These are phyloP conservation scores for Syzygium jambos DNA, from an alignment of 345 rosid species.

Conservation along the genomic window DNA sequence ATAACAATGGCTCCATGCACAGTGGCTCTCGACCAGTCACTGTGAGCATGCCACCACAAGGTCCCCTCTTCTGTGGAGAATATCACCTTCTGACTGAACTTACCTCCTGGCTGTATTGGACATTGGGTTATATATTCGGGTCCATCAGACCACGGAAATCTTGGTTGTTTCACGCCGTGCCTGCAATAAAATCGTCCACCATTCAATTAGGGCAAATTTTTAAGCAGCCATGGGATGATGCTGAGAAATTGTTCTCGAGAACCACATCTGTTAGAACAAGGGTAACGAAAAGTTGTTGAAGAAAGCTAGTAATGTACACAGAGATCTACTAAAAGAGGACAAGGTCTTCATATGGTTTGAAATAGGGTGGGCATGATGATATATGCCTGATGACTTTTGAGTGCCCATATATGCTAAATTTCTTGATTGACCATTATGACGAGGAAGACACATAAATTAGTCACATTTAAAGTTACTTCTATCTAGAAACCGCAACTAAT, in stretches of 20 bases:
- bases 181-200: not conserved
- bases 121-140: constrained; percentile 37
- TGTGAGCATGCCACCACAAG: constrained; percentile 21
- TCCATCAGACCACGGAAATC: constrained; percentile 39
- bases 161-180: constrained; percentile 37
- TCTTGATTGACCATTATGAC: not conserved
- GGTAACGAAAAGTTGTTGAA: not conserved
- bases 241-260: not conserved
- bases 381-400: not conserved
- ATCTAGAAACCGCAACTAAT: not conserved
- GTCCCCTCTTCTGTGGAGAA: constrained; percentile 26
- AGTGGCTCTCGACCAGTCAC: constrained; percentile 22
- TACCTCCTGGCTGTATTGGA: constrained; percentile 19
- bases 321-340: not conserved
- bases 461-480: not conserved
- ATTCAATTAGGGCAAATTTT: not conserved
- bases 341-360: not conserved
- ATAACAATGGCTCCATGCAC: constrained; percentile 32
- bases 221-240: not conserved
- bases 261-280: not conserved
- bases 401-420: not conserved
- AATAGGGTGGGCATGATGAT: not conserved
- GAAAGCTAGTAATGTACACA: not conserved
- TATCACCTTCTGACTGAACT: constrained; percentile 16
- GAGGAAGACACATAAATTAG: not conserved